Evolutionary conservation across 768 basidiomycete species (phyloP), one percentile per base, ranked within the genome.

Genomic region (Podaxis sp.): DNA sequence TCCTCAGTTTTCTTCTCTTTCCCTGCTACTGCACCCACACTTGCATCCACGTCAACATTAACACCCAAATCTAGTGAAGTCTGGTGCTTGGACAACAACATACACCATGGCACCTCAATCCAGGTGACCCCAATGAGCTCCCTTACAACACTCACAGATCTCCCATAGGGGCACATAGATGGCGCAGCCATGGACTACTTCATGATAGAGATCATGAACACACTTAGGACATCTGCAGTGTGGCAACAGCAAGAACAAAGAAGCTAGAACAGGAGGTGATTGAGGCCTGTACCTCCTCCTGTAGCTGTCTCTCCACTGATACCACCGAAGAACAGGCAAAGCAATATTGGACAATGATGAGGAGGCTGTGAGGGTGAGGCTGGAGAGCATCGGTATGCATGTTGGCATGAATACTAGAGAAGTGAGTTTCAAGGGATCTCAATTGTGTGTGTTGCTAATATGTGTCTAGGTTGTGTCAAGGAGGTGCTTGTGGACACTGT

Each of bases 321-420:
- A 4, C 75, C 78, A 12, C 60, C 75, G 36, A 79, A 79, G 71
- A 80, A 79, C 75, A 37, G 72, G 77, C 62, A 75, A 78, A 63
- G 62, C 73, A 11, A 66, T 67, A 15, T 68, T 76, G 44, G 88
- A 89, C 63, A 90, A 91, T 38, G 90, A 93, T 13, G 91, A 93
- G 56, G 89, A 90, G 55, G 89, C 81, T 10, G 73, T 93, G 11
- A 76, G 86, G 44, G 72, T 82, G 37, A 78, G 93, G 56, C 76
- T 97, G 44, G 94, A 96, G 72, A 80, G 85, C 6, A 92, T 98
- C 64, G 95, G 95, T 0, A 75, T 87, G 67, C 90, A 94, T 70
- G 91, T 96, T 1, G 95, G 95, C 0, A 87, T 88, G 4, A 93
- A 91, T 71, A 85, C 95, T 63, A 85, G 95, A 96, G 79, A 81